Conservation (phyloP, 306 rosid genomes). For the Rubus parviflorus region DNA sequence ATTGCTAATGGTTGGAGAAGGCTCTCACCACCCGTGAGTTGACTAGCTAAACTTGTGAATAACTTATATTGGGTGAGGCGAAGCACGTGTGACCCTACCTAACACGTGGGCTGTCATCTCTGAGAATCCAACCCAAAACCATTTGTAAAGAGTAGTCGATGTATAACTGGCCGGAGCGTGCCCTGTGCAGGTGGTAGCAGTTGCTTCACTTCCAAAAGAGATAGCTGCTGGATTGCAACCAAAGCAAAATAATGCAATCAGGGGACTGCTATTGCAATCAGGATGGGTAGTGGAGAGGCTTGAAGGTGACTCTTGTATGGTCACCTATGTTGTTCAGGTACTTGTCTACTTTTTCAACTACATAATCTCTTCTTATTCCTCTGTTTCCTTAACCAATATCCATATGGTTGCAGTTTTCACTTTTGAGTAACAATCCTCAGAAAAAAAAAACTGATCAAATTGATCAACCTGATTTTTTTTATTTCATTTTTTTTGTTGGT, state of each 20-base stretch:
- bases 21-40: background rate
- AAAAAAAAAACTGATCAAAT: background rate
- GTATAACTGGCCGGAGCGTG: background rate
- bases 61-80: background rate
- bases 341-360: background rate
- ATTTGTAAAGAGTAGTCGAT: background rate
- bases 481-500: background rate
- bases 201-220: slow-evolving; percentile 87
- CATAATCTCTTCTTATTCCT: background rate
- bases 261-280: slow-evolving; percentile 78
- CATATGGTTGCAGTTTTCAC: background rate
- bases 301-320: slow-evolving; percentile 68
- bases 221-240: slow-evolving; percentile 88
- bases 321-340: slow-evolving; percentile 91
- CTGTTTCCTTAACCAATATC: background rate
- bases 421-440: background rate
- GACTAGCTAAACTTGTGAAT: background rate
- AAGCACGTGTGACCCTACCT: background rate
- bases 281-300: slow-evolving; percentile 94
- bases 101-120: background rate
- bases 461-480: background rate
- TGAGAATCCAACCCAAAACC: background rate
- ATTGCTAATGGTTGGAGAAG: background rate
- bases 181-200: slow-evolving; percentile 71
- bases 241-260: slow-evolving; percentile 75